Evolutionary conservation across 1,139 yeast genomes (phyloP).

Genomic region (Candida albicans): DNA sequence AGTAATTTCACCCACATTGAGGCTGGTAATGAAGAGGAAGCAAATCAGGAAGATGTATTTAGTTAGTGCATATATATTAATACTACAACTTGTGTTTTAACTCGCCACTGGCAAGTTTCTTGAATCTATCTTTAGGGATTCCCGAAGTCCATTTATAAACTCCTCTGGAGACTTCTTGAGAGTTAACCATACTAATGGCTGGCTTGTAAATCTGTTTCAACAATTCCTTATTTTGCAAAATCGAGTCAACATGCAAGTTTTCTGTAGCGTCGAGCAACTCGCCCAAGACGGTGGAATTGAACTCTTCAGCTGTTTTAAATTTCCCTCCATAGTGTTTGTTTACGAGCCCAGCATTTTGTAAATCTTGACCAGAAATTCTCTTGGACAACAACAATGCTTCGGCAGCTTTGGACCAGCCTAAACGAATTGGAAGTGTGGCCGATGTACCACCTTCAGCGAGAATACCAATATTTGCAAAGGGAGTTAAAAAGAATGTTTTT

Average conservation of each 20-base stretch:
- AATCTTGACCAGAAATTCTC: constrained; percentile 60
- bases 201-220: constrained; percentile 47
- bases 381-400: constrained; percentile 72
- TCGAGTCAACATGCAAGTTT: constrained; percentile 57
- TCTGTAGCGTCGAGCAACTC: constrained; percentile 48
- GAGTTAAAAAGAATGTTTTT: constrained; percentile 62
- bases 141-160: constrained; percentile 69
- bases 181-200: constrained; percentile 50
- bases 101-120: constrained; percentile 51
- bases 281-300: constrained; percentile 51
- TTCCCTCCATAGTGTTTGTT: constrained; percentile 48
- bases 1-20: constrained; percentile 70
- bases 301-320: constrained; percentile 54
- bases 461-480: constrained; percentile 80
- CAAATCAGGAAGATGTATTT: constrained; percentile 72
- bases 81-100: constrained; percentile 57
- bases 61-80: constrained; percentile 29
- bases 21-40: constrained; percentile 55
- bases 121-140: constrained; percentile 69
- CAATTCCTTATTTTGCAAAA: constrained; percentile 61
- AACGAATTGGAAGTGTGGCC: constrained; percentile 62
- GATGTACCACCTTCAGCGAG: constrained; percentile 83
- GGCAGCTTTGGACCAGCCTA: constrained; percentile 72
- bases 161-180: constrained; percentile 67
- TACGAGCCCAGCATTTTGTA: constrained; percentile 59